These are phyloP conservation scores for Tylopilus orsonianus DNA, from an alignment of 1,284 basidiomycete species.

Conservation along the genomic window DNA sequence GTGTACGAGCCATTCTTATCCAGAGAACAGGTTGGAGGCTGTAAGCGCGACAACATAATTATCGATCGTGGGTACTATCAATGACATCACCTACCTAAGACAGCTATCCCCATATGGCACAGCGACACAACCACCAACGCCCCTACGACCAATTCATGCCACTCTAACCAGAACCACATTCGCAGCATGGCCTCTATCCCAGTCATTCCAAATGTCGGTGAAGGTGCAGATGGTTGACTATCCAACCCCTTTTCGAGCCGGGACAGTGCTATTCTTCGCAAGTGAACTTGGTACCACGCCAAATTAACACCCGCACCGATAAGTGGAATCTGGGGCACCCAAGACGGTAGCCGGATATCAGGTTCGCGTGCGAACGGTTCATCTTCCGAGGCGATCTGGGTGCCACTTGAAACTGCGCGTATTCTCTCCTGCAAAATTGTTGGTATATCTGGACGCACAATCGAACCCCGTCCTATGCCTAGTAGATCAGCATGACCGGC, in stretches of 20 bases:
- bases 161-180: conserved; percentile 48
- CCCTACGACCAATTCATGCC: conserved; percentile 4
- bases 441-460: conserved; percentile 67
- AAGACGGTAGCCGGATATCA: conserved; percentile 26
- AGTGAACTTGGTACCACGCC: conserved; percentile 60
- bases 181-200: conserved; percentile 37
- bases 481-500: conserved; percentile 67
- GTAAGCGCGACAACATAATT: neutral
- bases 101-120: neutral
- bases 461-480: conserved; percentile 73
- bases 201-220: conserved; percentile 35
- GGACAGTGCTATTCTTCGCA: conserved; percentile 47
- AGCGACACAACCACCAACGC: conserved; percentile 1
- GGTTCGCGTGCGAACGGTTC: conserved; percentile 43
- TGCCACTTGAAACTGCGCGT: conserved; percentile 8
- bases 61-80: neutral
- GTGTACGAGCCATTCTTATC: neutral
- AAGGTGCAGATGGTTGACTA: conserved; percentile 3
- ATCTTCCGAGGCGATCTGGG: conserved; percentile 18
- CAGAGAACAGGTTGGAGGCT: neutral
- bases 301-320: conserved; percentile 54
- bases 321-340: conserved; percentile 47
- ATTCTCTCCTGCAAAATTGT: conserved; percentile 32
- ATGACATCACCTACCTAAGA: neutral
- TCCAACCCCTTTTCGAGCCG: conserved; percentile 3